Evolutionary conservation across 139 green algal genomes (phyloP).

Genomic region (Eudorina sp.): DNA sequence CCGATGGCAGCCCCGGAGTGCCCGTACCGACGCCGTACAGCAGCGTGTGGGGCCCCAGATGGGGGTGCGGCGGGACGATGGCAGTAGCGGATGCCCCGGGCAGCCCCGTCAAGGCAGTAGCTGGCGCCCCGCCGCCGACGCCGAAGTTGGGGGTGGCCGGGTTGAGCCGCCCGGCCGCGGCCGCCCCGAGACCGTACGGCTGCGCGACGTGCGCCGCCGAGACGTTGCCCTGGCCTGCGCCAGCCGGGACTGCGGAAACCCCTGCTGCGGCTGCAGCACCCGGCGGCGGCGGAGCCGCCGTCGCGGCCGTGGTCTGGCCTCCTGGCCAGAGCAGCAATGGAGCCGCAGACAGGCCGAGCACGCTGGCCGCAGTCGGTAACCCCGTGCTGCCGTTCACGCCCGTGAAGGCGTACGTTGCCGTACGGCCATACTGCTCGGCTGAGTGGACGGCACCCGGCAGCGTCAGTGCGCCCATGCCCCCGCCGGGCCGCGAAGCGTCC

Average conservation of each 20-base stretch:
- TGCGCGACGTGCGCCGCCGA: neutral
- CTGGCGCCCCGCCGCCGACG: neutral
- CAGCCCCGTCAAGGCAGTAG: neutral
- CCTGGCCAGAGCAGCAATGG: conserved; percentile 9
- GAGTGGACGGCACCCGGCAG: neutral
- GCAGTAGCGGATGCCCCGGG: neutral
- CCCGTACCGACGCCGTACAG: neutral
- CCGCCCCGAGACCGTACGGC: neutral
- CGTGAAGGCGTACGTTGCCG: neutral
- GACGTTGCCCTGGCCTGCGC: neutral
- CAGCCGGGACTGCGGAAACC: too few relatives aligned
- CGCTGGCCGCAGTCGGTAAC: neutral
- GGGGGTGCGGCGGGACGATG: neutral
- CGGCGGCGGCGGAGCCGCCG: neutral
- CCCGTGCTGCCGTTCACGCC: neutral
- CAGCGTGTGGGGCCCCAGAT: neutral
- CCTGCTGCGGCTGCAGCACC: neutral
- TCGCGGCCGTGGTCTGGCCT: neutral
- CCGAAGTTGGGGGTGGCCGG: too few relatives aligned
- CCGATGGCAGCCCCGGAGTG: neutral
- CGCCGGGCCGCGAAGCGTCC: neutral
- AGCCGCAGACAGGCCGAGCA: neutral
- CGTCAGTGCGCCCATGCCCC: neutral
- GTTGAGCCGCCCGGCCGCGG: neutral
- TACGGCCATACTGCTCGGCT: neutral